Base-by-base conservation (phyloP, 345 rosid genomes). In the Cardamine chenopodiifolia region DNA sequence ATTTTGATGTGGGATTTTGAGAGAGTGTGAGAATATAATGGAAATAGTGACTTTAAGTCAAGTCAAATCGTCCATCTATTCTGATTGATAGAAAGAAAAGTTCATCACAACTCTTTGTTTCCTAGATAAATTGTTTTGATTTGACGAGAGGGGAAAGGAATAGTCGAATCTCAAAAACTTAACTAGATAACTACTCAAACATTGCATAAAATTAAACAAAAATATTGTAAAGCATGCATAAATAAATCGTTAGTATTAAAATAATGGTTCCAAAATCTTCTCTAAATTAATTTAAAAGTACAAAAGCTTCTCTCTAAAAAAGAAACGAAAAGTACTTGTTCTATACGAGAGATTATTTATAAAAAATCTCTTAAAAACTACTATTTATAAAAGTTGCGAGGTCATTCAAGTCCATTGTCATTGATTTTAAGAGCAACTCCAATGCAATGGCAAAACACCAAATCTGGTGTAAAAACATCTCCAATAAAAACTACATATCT, bases 71-170 rank as follows among this genome's bases (percentile, higher is more conserved):
- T 9, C 67, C 70, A 61, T 68, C 74, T 48, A 52, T 39, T 75
- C 79, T 4, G 69, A 68, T 68, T 75, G 79, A 75, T 68, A 61
- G 79, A 68, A 68, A 60, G 49, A 61, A 61, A 75, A 40, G 32
- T 12, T 75, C 57, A 52, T 52, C 79, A 68, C 70, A 75, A 68
- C 74, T 75, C 79, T 68, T 61, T 75, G 79, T 68, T 75, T 75
- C 69, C 39, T 68, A 54, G 53, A 75, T 54, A 37, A 68, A 8
- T 61, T 69, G 69, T 68, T 31, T 53, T 68, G 70, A 76, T 69
- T 68, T 69, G 79, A 75, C 79, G 40, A 60, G 19, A 11, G 69
- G 45, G 69, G 73, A 15, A 52, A 40, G 53, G 39, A 76, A 76
- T 61, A 76, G 74, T 76, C 74, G 9, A n/a, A 44, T 44, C 49